Conservation (phyloP, 164 flowering plant genomes). For the Piper longum region DNA sequence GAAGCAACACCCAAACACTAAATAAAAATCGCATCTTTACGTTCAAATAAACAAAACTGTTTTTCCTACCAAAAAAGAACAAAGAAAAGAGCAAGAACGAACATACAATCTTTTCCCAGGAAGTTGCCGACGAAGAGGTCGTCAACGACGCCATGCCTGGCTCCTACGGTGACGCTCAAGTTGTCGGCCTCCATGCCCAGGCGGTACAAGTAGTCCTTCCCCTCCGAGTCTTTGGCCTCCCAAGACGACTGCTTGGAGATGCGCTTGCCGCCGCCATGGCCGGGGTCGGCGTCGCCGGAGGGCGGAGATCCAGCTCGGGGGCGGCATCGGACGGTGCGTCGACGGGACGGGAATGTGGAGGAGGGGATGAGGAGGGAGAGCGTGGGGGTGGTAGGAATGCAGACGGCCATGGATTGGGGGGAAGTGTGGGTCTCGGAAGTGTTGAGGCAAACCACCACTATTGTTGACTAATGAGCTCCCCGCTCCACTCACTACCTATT, state of each 20-base stretch:
- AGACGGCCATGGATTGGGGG: too few relatives aligned
- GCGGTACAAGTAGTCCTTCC: conserved; percentile 68
- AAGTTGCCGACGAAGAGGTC: conserved; percentile 75
- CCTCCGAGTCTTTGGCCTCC: conserved; percentile 75
- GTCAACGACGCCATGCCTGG: conserved; percentile 71
- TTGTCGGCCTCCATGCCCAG: conserved; percentile 82
- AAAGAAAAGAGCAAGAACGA: neutral
- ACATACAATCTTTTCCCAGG: conserved; percentile 73
- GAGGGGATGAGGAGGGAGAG: too few relatives aligned
- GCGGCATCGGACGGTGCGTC: too few relatives aligned
- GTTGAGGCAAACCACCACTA: too few relatives aligned
- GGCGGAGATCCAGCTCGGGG: too few relatives aligned
- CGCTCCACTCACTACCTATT: too few relatives aligned
- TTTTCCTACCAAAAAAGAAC: neutral
- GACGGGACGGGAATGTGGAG: too few relatives aligned
- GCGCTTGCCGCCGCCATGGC: conserved; percentile 13
- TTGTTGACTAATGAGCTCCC: too few relatives aligned
- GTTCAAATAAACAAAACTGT: neutral
- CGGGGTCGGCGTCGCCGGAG: too few relatives aligned
- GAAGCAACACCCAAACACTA: conserved; percentile 4
- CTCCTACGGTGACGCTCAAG: conserved; percentile 79
- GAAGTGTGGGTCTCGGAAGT: too few relatives aligned
- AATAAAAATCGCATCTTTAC: neutral
- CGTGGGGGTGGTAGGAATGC: too few relatives aligned
- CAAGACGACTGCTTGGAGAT: conserved; percentile 78